A percentile compares a stretch with the other conserved stretches of the same genome.
These are phyloP conservation scores for Colletotrichum magnum DNA, from an alignment of 2,329 filamentous ascomycete genomes.

Conservation along the genomic window DNA sequence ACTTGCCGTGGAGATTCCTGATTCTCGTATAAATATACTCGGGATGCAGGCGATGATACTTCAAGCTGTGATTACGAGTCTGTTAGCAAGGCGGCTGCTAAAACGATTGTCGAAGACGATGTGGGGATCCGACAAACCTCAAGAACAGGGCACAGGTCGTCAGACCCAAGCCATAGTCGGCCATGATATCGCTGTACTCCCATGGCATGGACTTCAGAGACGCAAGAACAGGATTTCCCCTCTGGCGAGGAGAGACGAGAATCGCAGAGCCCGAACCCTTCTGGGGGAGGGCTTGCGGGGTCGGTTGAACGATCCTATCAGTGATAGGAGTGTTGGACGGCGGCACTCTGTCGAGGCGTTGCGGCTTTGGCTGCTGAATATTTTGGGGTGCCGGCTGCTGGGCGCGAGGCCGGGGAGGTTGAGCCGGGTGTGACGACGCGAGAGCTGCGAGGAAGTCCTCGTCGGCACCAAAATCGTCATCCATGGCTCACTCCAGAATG, in stretches of 20 bases:
- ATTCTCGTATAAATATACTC: slow-evolving; percentile 98
- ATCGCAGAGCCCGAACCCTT: slow-evolving; percentile 80
- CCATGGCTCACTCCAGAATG: slow-evolving; percentile 49
- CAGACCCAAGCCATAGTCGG: slow-evolving; percentile 89
- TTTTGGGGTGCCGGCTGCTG: slow-evolving; percentile 55
- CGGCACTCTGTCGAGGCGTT: slow-evolving; percentile 67
- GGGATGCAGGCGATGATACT: slow-evolving; percentile 96
- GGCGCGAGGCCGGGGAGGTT: slow-evolving; percentile 46
- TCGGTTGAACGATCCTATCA: slow-evolving; percentile 84
- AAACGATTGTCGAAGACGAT: no score
- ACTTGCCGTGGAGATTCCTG: slow-evolving; percentile 85
- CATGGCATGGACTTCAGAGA: slow-evolving; percentile 86
- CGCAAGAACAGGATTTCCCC: slow-evolving; percentile 93
- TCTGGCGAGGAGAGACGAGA: slow-evolving; percentile 91
- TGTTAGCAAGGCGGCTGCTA: not conserved
- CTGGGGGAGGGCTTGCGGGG: slow-evolving; percentile 84
- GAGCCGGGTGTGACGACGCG: slow-evolving; percentile 60
- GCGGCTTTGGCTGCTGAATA: slow-evolving; percentile 65
- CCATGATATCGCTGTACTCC: slow-evolving; percentile 98
- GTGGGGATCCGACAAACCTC: slow-evolving; percentile 57
- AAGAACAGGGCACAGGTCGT: slow-evolving; percentile 95
- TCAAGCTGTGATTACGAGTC: slow-evolving; percentile 68
- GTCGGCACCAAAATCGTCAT: slow-evolving; percentile 72
- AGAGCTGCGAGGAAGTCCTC: slow-evolving; percentile 70
- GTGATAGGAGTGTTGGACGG: slow-evolving; percentile 53